Percentiles rank a stretch among this genome's conserved stretches.
Conservation (phyloP, 345 rosid species). For the Eucalyptus camaldulensis region DNA sequence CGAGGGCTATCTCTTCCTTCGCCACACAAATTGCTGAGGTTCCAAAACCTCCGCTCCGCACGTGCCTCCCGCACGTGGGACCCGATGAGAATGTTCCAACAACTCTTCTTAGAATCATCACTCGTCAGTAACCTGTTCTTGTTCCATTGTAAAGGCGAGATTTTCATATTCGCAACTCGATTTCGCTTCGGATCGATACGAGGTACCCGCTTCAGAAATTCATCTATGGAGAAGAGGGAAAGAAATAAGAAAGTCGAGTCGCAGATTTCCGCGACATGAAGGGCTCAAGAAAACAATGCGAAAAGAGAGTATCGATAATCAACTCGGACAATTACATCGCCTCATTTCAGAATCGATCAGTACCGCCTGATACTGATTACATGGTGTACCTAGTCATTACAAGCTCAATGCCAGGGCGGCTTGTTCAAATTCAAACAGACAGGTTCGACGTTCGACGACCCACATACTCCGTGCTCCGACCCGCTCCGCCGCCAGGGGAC, state of each 20-base stretch:
- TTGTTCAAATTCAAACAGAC: neutral
- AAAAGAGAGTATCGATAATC: neutral
- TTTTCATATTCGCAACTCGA: neutral
- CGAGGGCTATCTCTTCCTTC: neutral
- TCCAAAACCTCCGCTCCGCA: neutral
- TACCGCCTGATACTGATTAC: neutral
- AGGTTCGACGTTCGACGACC: neutral
- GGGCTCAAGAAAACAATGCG: neutral
- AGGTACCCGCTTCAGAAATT: neutral
- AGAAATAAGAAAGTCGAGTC: neutral
- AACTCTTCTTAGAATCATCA: neutral
- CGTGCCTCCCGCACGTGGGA: neutral
- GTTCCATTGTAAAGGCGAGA: neutral
- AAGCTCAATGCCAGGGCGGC: neutral
- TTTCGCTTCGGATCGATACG: rapidly evolving
- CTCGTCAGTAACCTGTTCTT: neutral
- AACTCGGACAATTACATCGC: neutral
- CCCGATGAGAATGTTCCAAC: neutral
- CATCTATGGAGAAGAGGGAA: neutral
- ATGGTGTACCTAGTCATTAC: neutral
- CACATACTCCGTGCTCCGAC: neutral
- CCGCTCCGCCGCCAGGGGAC: conserved; percentile 5
- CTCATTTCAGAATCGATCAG: neutral
- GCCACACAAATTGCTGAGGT: conserved; percentile 53
- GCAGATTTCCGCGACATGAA: neutral